A percentile compares a stretch with the other conserved stretches of the same genome.
Conservation (phyloP, 345 rosid genomes). For the Eutrema japonicum region DNA sequence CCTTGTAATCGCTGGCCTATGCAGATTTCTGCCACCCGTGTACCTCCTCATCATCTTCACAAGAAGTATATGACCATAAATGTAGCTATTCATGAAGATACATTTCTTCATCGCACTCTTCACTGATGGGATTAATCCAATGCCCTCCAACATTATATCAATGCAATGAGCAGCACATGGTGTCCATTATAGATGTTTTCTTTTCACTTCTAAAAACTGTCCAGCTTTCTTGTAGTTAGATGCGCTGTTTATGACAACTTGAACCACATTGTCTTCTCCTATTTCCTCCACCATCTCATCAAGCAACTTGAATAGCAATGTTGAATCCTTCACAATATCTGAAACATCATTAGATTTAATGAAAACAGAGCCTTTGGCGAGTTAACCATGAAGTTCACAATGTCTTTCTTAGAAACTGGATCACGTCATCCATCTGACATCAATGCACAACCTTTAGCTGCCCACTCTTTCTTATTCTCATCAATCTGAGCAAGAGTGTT, state of each 20-base stretch:
- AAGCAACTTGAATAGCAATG: too few species aligned
- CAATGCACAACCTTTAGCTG: background rate
- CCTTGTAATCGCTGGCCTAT: too few species aligned
- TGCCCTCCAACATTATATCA: background rate
- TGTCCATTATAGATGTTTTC: background rate
- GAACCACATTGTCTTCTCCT: too few species aligned
- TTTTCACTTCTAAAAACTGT: background rate
- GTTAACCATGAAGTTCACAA: background rate
- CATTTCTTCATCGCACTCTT: too few species aligned
- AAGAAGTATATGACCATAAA: too few species aligned
- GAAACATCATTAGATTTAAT: background rate
- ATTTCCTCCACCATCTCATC: too few species aligned
- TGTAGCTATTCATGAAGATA: too few species aligned
- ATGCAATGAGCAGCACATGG: background rate
- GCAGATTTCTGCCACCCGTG: too few species aligned
- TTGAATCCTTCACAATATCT: background rate
- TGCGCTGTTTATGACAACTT: too few species aligned
- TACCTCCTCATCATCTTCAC: too few species aligned
- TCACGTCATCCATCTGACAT: background rate
- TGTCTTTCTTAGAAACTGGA: background rate
- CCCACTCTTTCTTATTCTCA: background rate
- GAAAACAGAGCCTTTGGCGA: background rate
- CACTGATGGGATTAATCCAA: background rate
- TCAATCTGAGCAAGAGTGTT: background rate
- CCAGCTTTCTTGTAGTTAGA: too few species aligned